Evolutionary conservation across 345 rosid species (phyloP).

Genomic region (Melaleuca alternifolia): DNA sequence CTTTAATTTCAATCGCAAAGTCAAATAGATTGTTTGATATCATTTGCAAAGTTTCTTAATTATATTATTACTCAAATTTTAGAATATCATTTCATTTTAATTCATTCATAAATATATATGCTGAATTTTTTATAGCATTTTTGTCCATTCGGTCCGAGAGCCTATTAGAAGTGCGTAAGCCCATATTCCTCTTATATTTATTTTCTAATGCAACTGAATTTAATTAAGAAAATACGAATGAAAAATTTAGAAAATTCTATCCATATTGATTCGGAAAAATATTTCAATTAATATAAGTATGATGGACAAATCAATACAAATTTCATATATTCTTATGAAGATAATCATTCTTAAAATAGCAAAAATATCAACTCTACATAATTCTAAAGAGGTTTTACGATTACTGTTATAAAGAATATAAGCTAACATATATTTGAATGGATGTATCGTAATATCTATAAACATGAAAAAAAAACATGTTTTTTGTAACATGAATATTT

Average conservation of each 20-base stretch:
- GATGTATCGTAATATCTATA: accelerated
- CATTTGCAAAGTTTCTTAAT: no score
- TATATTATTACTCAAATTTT: not conserved
- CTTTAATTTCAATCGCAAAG: not conserved
- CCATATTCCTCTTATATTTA: not conserved
- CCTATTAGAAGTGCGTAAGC: not conserved
- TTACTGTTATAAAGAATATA: not conserved
- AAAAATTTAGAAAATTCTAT: not conserved
- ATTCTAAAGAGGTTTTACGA: not conserved
- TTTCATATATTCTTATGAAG: accelerated
- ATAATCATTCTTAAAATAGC: not conserved
- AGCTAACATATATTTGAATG: not conserved
- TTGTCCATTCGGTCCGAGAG: no score
- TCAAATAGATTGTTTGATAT: not conserved
- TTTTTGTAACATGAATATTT: no score
- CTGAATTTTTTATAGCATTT: not conserved
- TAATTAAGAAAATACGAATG: not conserved
- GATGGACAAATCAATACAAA: accelerated
- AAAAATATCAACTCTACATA: not conserved
- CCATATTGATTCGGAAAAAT: not conserved
- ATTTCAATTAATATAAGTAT: not conserved
- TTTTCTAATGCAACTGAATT: not conserved
- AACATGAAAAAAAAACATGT: not conserved
- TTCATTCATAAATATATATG: not conserved
- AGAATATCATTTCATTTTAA: not conserved